Conservation (phyloP, 1,284 basidiomycete species). For the Kalmanozyma brasiliensis region DNA sequence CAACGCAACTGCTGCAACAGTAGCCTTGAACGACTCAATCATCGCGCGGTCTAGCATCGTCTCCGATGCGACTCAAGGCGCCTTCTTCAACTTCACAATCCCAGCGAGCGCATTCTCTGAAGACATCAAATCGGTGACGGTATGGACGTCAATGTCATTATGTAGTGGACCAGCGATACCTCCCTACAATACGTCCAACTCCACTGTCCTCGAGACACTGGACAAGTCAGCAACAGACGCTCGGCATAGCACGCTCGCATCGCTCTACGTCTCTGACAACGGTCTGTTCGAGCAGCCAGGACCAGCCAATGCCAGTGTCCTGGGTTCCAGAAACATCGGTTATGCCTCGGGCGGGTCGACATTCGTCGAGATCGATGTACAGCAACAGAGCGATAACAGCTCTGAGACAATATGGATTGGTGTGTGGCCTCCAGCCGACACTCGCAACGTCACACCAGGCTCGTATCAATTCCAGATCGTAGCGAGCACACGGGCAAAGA, state of each 20-base stretch:
- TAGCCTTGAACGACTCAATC: conserved; percentile 54
- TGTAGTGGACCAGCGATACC: conserved; percentile 60
- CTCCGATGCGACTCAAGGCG: conserved; percentile 30
- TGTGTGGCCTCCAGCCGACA: conserved; percentile 57
- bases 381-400: conserved; percentile 34
- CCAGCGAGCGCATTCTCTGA: conserved; percentile 24
- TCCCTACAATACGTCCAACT: conserved; percentile 60
- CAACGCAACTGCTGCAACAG: conserved; percentile 26
- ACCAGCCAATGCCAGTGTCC: conserved; percentile 40
- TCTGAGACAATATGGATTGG: conserved; percentile 57
- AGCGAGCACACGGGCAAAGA: conserved; percentile 39
- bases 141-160: conserved; percentile 58
- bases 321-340: conserved; percentile 28
- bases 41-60: conserved; percentile 39
- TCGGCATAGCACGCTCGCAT: conserved; percentile 46
- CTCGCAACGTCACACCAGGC: conserved; percentile 37
- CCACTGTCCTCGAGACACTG: conserved; percentile 43
- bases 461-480: conserved; percentile 50
- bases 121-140: conserved; percentile 12
- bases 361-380: conserved; percentile 33
- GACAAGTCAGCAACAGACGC: conserved; percentile 43
- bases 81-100: conserved; percentile 54
- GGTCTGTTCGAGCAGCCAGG: conserved; percentile 38
- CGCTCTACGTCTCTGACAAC: conserved; percentile 54
- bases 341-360: conserved; percentile 60